A percentile compares a stretch with the other conserved stretches of the same genome.
Evolutionary conservation across 1,284 basidiomycete species (phyloP).

Genomic region (Apiotrichum veenhuisii): DNA sequence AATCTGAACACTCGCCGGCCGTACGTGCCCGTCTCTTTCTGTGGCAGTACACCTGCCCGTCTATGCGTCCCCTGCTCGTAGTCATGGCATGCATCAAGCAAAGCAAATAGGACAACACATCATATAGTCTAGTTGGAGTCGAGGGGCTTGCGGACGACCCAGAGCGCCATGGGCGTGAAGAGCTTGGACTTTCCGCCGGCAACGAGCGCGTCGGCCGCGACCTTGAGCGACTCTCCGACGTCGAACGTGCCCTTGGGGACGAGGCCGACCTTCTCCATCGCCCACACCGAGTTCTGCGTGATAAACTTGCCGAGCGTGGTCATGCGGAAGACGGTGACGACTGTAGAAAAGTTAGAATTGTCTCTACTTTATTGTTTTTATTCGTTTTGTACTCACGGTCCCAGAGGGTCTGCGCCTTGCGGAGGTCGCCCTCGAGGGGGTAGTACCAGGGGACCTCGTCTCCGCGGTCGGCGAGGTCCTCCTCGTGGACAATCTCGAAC

Average conservation of each 20-base stretch:
- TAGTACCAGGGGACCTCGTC: constrained; percentile 92
- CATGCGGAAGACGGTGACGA: constrained; percentile 81
- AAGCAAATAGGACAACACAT: constrained; percentile 5
- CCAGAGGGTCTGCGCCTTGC: constrained; percentile 90
- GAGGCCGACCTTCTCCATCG: constrained; percentile 73
- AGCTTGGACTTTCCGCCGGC: constrained; percentile 84
- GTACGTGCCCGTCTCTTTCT: too few relatives aligned
- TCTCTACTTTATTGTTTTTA: neutral
- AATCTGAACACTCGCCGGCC: too few relatives aligned
- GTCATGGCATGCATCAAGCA: constrained; percentile 6
- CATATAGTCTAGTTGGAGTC: constrained; percentile 15
- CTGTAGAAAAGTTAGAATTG: constrained; percentile 18
- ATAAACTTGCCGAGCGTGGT: constrained; percentile 81
- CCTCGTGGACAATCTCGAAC: constrained; percentile 84
- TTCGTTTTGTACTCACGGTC: constrained; percentile 58
- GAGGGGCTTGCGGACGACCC: constrained; percentile 36
- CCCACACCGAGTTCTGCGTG: constrained; percentile 74
- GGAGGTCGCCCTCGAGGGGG: constrained; percentile 87
- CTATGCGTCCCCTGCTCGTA: neutral
- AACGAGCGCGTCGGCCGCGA: constrained; percentile 75
- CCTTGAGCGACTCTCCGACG: constrained; percentile 83
- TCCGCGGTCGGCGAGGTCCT: constrained; percentile 78
- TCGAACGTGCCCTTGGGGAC: constrained; percentile 90
- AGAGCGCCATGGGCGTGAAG: constrained; percentile 48
- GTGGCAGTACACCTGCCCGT: too few relatives aligned